phyloP scores from a whole-genome alignment of 371 early-diverging fungal genomes.

The Mortierella sp. region DNA sequence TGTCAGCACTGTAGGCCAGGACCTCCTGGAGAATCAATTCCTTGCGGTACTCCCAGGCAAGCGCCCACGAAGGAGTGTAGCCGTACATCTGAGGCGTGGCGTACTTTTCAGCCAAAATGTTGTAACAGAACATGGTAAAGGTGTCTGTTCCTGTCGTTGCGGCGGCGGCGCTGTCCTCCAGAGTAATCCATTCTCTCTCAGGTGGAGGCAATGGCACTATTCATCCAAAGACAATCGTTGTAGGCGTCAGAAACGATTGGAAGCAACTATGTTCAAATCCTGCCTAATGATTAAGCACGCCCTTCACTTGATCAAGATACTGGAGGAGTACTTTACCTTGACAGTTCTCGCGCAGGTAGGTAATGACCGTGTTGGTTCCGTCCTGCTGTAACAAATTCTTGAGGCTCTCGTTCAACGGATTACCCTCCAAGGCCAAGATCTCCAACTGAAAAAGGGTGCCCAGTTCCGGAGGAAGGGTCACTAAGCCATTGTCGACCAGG shows the following conservation, averaged over 20 bases:
- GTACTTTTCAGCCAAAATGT: constrained; percentile 94
- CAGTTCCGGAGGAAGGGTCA: constrained; percentile 93
- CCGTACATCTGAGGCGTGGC: constrained; percentile 91
- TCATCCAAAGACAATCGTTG: neutral
- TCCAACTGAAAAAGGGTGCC: constrained; percentile 96
- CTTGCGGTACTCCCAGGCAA: constrained; percentile 95
- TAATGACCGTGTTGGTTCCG: constrained; percentile 88
- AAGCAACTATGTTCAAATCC: neutral
- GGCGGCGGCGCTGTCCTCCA: constrained; percentile 64
- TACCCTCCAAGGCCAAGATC: constrained; percentile 95
- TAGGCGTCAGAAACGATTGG: constrained; percentile 1
- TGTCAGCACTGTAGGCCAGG: constrained; percentile 89
- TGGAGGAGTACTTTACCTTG: constrained; percentile 67
- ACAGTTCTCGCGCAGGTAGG: constrained; percentile 93
- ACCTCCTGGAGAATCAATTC: constrained; percentile 94
- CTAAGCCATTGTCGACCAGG: constrained; percentile 94
- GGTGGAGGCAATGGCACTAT: constrained; percentile 86
- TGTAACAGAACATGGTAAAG: constrained; percentile 95
- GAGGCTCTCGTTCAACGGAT: constrained; percentile 93
- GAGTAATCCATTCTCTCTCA: constrained; percentile 92
- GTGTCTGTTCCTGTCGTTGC: constrained; percentile 62
- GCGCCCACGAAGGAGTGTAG: constrained; percentile 98
- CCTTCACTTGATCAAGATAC: neutral
- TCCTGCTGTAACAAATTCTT: constrained; percentile 87
- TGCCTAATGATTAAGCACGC: neutral